Conservation (phyloP, 768 basidiomycete genomes). For the Trametes sanguinea region DNA sequence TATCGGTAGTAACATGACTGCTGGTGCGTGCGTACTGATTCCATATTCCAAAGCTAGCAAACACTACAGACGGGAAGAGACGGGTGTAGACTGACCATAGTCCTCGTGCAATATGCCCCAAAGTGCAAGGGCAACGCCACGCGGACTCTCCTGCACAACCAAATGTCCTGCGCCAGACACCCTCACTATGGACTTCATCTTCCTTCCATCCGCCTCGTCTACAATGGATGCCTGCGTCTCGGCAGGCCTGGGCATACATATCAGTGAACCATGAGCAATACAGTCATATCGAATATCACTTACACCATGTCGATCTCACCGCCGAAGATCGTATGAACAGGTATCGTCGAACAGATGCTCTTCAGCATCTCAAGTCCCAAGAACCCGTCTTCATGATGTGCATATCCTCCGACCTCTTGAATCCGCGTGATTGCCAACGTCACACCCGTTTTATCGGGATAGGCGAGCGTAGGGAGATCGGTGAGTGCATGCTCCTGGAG, state of each 20-base stretch:
- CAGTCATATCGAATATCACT: background rate
- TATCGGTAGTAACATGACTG: too few relatives aligned
- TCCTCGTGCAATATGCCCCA: constrained; percentile 1
- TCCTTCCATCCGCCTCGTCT: background rate
- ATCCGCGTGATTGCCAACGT: too few relatives aligned
- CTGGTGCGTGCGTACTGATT: too few relatives aligned
- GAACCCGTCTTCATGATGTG: too few relatives aligned
- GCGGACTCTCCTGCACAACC: constrained; percentile 1
- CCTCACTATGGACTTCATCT: background rate
- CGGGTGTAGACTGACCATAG: background rate
- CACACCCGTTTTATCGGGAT: too few relatives aligned
- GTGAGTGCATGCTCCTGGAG: too few relatives aligned
- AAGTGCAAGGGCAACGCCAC: background rate
- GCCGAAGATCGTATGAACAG: constrained; percentile 28
- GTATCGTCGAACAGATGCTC: constrained; percentile 15
- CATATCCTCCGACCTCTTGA: too few relatives aligned
- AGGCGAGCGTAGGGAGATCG: too few relatives aligned
- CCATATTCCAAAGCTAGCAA: too few relatives aligned
- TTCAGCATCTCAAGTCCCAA: too few relatives aligned
- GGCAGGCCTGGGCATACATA: background rate
- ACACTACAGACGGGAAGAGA: too few relatives aligned
- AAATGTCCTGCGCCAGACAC: constrained; percentile 2
- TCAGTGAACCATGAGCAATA: background rate
- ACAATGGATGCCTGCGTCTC: background rate
- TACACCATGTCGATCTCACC: background rate